These are phyloP conservation scores for Calendula officinalis DNA, from an alignment of 129 eudicot genomes.

Conservation along the genomic window DNA sequence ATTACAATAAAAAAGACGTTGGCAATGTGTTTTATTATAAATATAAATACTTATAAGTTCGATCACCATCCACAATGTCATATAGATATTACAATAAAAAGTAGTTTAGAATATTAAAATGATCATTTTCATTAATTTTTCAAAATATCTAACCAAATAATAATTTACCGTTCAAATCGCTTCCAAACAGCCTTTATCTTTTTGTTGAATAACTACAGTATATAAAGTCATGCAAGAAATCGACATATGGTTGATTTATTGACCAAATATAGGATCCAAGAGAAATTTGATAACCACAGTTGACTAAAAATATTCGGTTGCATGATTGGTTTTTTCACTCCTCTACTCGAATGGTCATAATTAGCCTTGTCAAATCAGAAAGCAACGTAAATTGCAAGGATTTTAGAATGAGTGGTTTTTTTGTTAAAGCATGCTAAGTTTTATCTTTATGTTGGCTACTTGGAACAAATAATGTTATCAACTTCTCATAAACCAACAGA, in stretches of 20 bases:
- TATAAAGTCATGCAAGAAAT: constrained; percentile 19
- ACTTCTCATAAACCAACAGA: background rate
- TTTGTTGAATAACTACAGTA: too few species aligned
- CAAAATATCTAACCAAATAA: too few species aligned
- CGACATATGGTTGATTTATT: constrained; percentile 32
- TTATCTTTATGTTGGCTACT: constrained; percentile 11
- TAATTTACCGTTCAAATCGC: too few species aligned
- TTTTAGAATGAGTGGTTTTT: constrained; percentile 25
- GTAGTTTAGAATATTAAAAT: too few species aligned
- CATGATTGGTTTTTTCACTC: constrained; percentile 29
- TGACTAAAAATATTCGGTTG: constrained; percentile 3
- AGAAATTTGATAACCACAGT: constrained; percentile 20
- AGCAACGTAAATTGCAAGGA: constrained; percentile 24
- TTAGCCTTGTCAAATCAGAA: constrained; percentile 26
- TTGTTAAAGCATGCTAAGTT: constrained; percentile 9
- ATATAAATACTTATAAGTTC: too few species aligned
- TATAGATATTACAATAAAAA: too few species aligned
- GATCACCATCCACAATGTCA: too few species aligned
- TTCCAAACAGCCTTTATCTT: too few species aligned
- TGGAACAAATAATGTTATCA: constrained; percentile 1
- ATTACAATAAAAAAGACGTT: too few species aligned
- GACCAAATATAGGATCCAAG: constrained; percentile 34
- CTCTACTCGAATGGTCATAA: constrained; percentile 31
- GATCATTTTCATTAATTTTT: too few species aligned
- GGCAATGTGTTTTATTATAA: too few species aligned